Evolutionary conservation across 2,329 filamentous ascomycete species (phyloP).

Genomic region (Seiridium unicorne): DNA sequence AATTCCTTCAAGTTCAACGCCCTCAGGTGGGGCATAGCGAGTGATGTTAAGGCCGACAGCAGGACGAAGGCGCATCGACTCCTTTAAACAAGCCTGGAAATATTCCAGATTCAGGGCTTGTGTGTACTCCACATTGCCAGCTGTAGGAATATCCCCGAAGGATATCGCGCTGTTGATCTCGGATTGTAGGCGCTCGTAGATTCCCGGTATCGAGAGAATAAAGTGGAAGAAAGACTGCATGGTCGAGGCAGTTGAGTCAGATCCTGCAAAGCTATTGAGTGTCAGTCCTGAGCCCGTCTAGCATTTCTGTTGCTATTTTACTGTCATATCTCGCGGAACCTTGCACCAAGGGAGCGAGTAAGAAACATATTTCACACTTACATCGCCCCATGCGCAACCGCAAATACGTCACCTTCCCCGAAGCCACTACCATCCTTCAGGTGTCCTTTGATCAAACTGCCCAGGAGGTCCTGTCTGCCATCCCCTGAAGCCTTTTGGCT

Average conservation of each 20-base stretch:
- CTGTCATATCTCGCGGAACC: not conserved
- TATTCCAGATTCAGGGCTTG: slow-evolving; percentile 49
- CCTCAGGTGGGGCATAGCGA: slow-evolving; percentile 47
- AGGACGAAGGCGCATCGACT: slow-evolving; percentile 54
- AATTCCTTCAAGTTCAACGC: slow-evolving; percentile 48
- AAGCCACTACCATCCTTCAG: slow-evolving; percentile 47
- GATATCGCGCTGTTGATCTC: slow-evolving; percentile 44
- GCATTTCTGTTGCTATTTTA: not conserved
- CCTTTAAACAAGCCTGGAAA: slow-evolving; percentile 56
- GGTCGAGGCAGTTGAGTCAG: slow-evolving; percentile 58
- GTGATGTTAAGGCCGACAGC: slow-evolving; percentile 56
- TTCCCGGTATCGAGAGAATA: slow-evolving; percentile 39
- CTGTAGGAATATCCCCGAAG: slow-evolving; percentile 29
- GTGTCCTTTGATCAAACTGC: slow-evolving; percentile 50
- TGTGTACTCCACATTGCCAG: slow-evolving; percentile 44
- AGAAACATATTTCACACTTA: slow-evolving; percentile 25
- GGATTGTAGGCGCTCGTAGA: slow-evolving; percentile 36
- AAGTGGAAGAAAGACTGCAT: slow-evolving; percentile 58
- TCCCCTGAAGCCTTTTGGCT: slow-evolving; percentile 36
- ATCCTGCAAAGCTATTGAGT: slow-evolving; percentile 51
- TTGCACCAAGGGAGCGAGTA: not conserved
- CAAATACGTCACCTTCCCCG: slow-evolving; percentile 52
- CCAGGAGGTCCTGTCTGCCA: slow-evolving; percentile 48
- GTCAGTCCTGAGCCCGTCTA: not conserved
- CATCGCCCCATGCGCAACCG: slow-evolving; percentile 56